Base-by-base conservation (phyloP, 345 rosid species). In the Eucalyptus grandis region DNA sequence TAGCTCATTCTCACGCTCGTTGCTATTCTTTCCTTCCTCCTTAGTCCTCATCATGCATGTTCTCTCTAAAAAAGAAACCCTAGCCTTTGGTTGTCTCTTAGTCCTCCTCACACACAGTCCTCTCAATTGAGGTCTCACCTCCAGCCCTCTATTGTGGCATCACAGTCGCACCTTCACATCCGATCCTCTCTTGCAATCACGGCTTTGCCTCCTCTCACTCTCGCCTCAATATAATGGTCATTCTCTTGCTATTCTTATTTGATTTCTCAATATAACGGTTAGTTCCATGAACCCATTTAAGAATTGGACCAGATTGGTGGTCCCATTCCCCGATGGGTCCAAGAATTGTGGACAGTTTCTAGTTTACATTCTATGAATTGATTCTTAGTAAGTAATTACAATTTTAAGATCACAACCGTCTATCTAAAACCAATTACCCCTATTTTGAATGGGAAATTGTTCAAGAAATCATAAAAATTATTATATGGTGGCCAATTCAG, bases 361-460 rank as follows among this genome's bases (percentile, higher is more conserved):
- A 53, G 10, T 53, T 53, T 9, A 2, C 22, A 19, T 19, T 53
- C 4, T 2, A 7, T 53, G 2, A 53, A 8, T 17, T 4, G 8
- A 2, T 51, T 17, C 2, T 51, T 53, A 19, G 1, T 8, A 19
- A 7, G 2, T 6, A 17, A 3, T 53, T 19, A 0, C 8, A 53
- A 2, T 53, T 53, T 9, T 1, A 53, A 53, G 5, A 2, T 53
- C 0, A 1, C 4, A 53, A 53, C 10, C 1, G 1, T 4, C 5
- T 53, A 21, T 21, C 11, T 2, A 2, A 19, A 53, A 53, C 1
- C 5, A 53, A 53, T 4, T 2, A 21, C 11, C 0, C 2, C 0
- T 7, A 53, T 4, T 53, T 53, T 2, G 8, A 53, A 53, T 53
- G 26, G 4, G 11, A 53, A 53, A 53, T 53, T 53, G 22, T 53